Base-by-base conservation (phyloP, 163 green algal genomes). In the Botryococcus braunii region DNA sequence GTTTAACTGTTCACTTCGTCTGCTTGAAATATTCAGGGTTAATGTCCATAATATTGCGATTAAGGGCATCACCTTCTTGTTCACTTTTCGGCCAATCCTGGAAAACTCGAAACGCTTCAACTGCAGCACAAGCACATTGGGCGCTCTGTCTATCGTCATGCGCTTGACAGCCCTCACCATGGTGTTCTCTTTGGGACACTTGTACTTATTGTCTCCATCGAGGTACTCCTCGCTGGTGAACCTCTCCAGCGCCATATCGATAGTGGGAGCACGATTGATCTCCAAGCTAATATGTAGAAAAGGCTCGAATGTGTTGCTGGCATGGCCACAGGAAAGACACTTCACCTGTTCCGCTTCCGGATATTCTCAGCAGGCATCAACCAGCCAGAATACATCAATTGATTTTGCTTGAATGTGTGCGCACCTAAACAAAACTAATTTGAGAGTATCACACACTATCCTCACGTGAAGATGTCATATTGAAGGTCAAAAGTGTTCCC, bases 271-370 rank as follows among this genome's bases (percentile, higher is more conserved):
- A 7, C 73, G 69, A n/a, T 70, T 83, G 56, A 98, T 88, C 68
- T 98, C 93, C 37, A 98, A 76, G 34, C 62, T 84, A 9, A 98
- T 66, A 80, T 97, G 87, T 63, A 97, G 74, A 70, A 96, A 96
- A 13, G 87, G 83, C 47, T 98, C 91, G 56, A 85, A 91, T 6
- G 85, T 96, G 76, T 84, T 86, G 59, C 77, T 91, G 50, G 87
- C 79, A 62, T 92, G 92, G 8, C 83, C 78, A 61, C 93, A 96
- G 49, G 83, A 80, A 4, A 79, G 74, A 74, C 93, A 98, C 63
- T 86, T 85, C 34, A 97, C 84, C 86, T 92, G 83, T 46, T n/a
- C n/a, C 70, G 29, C 5, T 65, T 36, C 5, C 31, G 32, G 59
- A 23, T 37, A 66, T 56, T 56, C 47, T 2, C 47, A 56, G 47